phyloP scores from a whole-genome alignment of 139 green algal species.

The Ettlia oleoabundans region DNA sequence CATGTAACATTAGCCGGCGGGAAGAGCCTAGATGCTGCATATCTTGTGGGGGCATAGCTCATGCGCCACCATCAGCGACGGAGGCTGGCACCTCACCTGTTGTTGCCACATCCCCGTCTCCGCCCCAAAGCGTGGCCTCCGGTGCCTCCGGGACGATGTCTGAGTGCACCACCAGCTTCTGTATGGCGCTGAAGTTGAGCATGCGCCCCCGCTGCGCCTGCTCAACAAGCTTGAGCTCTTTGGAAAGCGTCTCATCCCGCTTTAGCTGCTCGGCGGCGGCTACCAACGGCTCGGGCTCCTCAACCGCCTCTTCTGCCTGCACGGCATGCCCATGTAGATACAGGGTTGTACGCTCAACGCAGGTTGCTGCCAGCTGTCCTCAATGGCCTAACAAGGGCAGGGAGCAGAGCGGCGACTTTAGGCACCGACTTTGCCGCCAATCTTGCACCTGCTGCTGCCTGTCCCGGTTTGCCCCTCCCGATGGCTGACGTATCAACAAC shows the following conservation, averaged over 20 bases:
- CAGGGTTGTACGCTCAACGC: background rate
- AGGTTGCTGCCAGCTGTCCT: background rate
- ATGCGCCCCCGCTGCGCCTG: background rate
- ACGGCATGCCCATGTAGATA: background rate
- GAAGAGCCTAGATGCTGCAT: no score
- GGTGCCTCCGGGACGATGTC: slow-evolving; percentile 42
- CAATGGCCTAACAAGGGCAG: background rate
- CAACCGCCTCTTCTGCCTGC: background rate
- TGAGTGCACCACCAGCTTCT: background rate
- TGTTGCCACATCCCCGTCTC: slow-evolving; percentile 45
- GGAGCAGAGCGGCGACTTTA: no score
- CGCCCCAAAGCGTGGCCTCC: slow-evolving; percentile 26
- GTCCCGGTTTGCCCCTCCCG: no score
- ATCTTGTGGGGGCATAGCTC: no score
- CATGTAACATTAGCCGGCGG: no score
- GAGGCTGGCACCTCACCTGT: slow-evolving; percentile 37
- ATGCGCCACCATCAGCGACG: no score
- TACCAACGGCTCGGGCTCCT: background rate
- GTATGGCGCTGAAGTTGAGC: background rate
- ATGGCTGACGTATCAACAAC: no score
- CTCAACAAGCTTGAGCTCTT: background rate
- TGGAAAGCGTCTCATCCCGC: background rate
- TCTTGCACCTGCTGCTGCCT: no score
- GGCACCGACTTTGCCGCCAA: no score
- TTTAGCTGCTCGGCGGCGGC: background rate